These are phyloP conservation scores for Vigna mungo DNA, from an alignment of 306 rosid genomes.

Conservation along the genomic window DNA sequence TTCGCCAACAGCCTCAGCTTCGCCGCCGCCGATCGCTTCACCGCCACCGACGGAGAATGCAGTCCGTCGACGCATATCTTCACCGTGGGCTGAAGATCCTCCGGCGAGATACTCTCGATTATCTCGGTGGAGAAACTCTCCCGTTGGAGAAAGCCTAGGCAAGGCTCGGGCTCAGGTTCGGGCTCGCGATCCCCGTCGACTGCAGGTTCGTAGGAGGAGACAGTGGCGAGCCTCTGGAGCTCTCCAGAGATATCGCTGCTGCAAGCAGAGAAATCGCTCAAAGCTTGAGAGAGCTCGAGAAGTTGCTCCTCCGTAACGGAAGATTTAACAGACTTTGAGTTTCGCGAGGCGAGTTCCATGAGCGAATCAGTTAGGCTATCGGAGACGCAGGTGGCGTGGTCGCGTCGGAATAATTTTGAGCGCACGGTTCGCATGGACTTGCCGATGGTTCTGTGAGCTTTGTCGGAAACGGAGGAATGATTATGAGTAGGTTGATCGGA, in stretches of 20 bases:
- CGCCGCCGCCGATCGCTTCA: constrained; percentile 86
- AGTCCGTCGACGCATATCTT: constrained; percentile 81
- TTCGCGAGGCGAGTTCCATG: constrained; percentile 66
- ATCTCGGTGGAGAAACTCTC: constrained; percentile 81
- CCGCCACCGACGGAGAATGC: constrained; percentile 64
- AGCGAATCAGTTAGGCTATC: constrained; percentile 70
- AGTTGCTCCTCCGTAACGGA: constrained; percentile 58
- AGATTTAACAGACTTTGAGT: constrained; percentile 42
- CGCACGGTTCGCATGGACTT: constrained; percentile 87
- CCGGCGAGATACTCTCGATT: constrained; percentile 87
- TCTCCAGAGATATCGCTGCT: constrained; percentile 92
- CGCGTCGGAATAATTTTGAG: constrained; percentile 54
- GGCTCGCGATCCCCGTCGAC: not conserved
- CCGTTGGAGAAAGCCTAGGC: constrained; percentile 75
- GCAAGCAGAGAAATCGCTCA: constrained; percentile 77
- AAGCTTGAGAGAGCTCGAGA: constrained; percentile 72
- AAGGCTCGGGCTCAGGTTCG: constrained; percentile 62
- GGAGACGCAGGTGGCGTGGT: constrained; percentile 40
- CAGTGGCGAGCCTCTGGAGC: constrained; percentile 70
- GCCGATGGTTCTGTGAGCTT: constrained; percentile 56
- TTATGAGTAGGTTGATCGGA: constrained; percentile 6
- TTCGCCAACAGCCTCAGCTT: constrained; percentile 81
- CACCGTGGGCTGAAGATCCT: constrained; percentile 91
- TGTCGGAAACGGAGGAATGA: constrained; percentile 40
- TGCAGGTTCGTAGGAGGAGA: constrained; percentile 51